A percentile compares a stretch with the other conserved stretches of the same genome.
Evolutionary conservation across 257 asterid genomes (phyloP).

Genomic region (Leonotis leonurus): DNA sequence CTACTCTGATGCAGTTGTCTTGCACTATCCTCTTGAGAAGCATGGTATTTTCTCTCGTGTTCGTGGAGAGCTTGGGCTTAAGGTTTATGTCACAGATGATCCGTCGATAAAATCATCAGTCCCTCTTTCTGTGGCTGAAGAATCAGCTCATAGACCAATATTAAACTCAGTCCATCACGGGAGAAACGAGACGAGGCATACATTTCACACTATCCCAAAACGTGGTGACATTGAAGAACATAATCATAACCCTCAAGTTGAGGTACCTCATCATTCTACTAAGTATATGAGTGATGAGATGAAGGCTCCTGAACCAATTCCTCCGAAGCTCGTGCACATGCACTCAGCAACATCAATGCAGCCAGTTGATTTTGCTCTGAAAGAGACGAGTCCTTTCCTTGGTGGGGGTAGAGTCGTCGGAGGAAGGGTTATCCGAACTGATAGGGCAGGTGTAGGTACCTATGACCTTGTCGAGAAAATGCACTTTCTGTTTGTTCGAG

Average conservation of each 20-base stretch:
- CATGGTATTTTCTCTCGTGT: conserved; percentile 80
- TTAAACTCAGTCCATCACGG: conserved; percentile 17
- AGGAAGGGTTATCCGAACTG: conserved; percentile 68
- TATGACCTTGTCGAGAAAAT: conserved; percentile 91
- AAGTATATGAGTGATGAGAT: conserved; percentile 52
- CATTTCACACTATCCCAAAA: conserved; percentile 72
- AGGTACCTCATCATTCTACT: conserved; percentile 35
- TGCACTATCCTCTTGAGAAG: conserved; percentile 81
- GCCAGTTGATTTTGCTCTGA: conserved; percentile 68
- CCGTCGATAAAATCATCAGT: conserved; percentile 57
- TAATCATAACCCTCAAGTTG: conserved; percentile 25
- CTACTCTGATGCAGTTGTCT: conserved; percentile 58
- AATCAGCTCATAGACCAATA: conserved; percentile 16
- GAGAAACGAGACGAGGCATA: conserved; percentile 53
- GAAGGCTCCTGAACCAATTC: conserved; percentile 69
- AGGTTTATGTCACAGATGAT: conserved; percentile 71
- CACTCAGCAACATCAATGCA: conserved; percentile 60
- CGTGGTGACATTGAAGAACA: conserved; percentile 32
- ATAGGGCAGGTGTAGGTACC: conserved; percentile 46
- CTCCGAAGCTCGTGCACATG: conserved; percentile 68
- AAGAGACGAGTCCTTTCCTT: conserved; percentile 86
- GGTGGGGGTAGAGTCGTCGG: conserved; percentile 89
- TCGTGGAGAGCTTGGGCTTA: conserved; percentile 80
- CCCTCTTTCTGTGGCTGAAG: conserved; percentile 34
- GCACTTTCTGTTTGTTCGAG: conserved; percentile 82